Conservation (phyloP, 2,329 filamentous ascomycete species). For the Elsinoe ampelina region DNA sequence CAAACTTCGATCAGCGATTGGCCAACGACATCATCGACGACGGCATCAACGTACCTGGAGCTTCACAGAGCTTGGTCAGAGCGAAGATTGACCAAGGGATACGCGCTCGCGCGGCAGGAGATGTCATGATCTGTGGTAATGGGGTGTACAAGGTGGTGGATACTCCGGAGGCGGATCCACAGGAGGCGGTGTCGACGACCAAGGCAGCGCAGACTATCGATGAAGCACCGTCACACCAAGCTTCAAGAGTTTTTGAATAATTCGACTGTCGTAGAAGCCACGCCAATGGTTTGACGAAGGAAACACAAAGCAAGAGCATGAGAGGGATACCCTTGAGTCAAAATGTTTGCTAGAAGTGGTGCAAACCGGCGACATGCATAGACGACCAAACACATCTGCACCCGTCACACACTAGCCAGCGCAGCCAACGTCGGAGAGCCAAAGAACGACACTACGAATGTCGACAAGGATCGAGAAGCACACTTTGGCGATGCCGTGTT, state of each 20-base stretch:
- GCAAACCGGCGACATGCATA: background rate
- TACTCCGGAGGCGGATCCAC: background rate
- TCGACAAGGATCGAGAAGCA: no score
- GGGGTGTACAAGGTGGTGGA: background rate
- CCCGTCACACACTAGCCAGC: no score
- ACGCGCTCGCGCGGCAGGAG: background rate
- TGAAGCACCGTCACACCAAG: background rate
- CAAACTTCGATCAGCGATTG: background rate
- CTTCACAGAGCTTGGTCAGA: background rate
- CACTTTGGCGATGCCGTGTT: no score
- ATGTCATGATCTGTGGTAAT: background rate
- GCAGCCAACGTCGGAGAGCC: background rate
- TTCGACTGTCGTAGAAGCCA: background rate
- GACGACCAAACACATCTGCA: background rate
- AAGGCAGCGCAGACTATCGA: background rate
- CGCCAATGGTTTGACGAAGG: background rate
- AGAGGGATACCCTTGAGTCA: background rate
- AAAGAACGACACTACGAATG: background rate
- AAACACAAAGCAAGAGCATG: background rate
- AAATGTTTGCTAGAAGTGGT: background rate
- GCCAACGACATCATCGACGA: background rate
- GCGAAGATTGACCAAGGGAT: background rate
- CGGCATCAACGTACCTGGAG: background rate
- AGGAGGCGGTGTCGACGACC: background rate
- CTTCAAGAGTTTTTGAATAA: background rate